Evolutionary conservation across 352 stramenopile genomes (phyloP).

Genomic region (Globisporangium iwayamae): DNA sequence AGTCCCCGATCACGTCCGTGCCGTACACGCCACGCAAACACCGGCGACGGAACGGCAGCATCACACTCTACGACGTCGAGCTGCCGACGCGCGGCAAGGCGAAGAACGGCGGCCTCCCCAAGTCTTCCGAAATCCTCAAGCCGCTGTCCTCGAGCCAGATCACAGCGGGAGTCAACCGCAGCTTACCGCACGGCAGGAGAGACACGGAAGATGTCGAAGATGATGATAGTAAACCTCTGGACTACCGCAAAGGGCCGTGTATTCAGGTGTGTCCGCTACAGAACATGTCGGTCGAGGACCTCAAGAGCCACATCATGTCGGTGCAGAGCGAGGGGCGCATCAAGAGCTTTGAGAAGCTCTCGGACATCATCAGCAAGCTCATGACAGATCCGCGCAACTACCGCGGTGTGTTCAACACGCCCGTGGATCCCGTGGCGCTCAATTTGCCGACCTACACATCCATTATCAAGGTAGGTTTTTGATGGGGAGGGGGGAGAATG

Average conservation of each 20-base stretch:
- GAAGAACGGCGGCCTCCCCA: not conserved
- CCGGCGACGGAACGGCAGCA: conserved; percentile 27
- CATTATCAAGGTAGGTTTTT: conserved; percentile 43
- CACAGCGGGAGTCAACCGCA: conserved; percentile 43
- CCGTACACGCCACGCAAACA: conserved; percentile 40
- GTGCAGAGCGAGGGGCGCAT: conserved; percentile 58
- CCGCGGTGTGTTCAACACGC: conserved; percentile 67
- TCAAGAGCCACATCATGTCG: conserved; percentile 63
- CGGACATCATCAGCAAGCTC: conserved; percentile 65
- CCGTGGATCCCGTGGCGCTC: conserved; percentile 68
- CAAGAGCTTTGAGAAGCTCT: conserved; percentile 60
- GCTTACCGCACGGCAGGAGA: conserved; percentile 43
- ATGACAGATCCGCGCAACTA: conserved; percentile 73
- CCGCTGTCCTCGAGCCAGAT: conserved; percentile 21
- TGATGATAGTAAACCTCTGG: conserved; percentile 4
- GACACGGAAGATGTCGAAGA: not conserved
- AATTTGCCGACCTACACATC: conserved; percentile 67
- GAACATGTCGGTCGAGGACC: conserved; percentile 54
- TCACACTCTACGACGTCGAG: conserved; percentile 16
- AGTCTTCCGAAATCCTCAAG: conserved; percentile 11
- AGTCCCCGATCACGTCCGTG: conserved; percentile 8
- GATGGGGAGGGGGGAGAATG: not conserved
- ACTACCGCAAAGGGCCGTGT: conserved; percentile 7
- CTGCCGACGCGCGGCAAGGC: conserved; percentile 2
- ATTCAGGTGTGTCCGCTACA: conserved; percentile 46